Conservation (phyloP, 345 rosid species). For the Gossypium raimondii region DNA sequence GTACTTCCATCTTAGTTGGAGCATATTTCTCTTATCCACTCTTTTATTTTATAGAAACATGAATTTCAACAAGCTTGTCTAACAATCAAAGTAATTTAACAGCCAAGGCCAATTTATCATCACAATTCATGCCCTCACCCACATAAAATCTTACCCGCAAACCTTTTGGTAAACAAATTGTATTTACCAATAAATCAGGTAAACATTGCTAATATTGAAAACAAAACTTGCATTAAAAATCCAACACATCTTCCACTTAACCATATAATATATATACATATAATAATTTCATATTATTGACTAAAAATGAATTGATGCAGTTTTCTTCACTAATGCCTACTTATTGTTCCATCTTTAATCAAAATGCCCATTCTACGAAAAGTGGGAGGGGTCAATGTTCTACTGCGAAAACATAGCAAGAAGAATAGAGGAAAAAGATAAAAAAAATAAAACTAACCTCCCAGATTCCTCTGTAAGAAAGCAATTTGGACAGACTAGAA, state of each 20-base stretch:
- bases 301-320: conserved; percentile 6
- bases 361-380: conserved; percentile 30
- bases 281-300: background rate
- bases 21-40: too few relatives aligned
- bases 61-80: too few relatives aligned
- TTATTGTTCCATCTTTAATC: conserved; percentile 27
- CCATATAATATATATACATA: background rate
- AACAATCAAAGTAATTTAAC: too few relatives aligned
- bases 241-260: background rate
- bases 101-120: too few relatives aligned
- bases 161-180: too few relatives aligned
- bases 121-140: too few relatives aligned
- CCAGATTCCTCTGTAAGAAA: conserved; percentile 25
- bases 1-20: too few relatives aligned
- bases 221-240: background rate
- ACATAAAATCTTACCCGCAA: too few relatives aligned
- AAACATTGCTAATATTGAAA: too few relatives aligned
- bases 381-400: conserved; percentile 8
- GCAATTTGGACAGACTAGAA: conserved; percentile 28
- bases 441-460: conserved; percentile 17
- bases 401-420: background rate
- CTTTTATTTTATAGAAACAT: too few relatives aligned
- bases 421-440: background rate
- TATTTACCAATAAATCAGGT: too few relatives aligned
- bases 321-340: conserved; percentile 1